Evolutionary conservation across 2,329 filamentous ascomycete genomes (phyloP).

Genomic region (Venturia effusa): DNA sequence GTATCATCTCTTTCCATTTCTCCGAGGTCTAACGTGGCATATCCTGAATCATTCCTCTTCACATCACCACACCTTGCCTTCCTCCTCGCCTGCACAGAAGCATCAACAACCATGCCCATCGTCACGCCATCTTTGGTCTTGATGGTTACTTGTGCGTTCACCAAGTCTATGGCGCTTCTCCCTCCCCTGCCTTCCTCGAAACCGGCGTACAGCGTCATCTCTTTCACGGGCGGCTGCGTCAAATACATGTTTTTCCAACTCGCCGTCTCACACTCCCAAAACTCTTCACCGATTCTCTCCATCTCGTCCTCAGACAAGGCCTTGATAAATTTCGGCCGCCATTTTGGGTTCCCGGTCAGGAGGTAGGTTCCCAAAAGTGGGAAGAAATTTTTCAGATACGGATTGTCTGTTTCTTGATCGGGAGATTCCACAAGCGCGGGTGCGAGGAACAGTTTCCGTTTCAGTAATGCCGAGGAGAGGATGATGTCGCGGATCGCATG

Average conservation of each 20-base stretch:
- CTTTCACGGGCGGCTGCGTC: constrained; percentile 9
- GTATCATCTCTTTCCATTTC: background rate
- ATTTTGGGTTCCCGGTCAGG: constrained; percentile 6
- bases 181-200: background rate
- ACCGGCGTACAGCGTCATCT: constrained; percentile 3
- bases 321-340: constrained; percentile 8
- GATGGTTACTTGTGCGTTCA: constrained; percentile 4
- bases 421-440: background rate
- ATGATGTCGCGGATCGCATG: constrained; percentile 2
- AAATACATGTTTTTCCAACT: constrained; percentile 8
- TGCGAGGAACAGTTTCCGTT: constrained; percentile 8
- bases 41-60: constrained; percentile 7
- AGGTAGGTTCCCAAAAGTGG: constrained; percentile 5
- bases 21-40: background rate
- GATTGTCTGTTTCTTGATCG: constrained; percentile 3
- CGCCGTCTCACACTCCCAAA: background rate
- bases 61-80: background rate
- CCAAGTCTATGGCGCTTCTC: background rate
- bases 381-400: constrained; percentile 1
- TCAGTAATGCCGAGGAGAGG: background rate
- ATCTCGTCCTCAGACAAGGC: constrained; percentile 1
- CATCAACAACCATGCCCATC: constrained; percentile 9
- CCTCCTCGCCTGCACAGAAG: background rate
- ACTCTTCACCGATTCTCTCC: constrained; percentile 1
- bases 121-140: constrained; percentile 5